phyloP scores from a whole-genome alignment of 192 early-diverging fungal species.

The Chytriomyces hyalinus region DNA sequence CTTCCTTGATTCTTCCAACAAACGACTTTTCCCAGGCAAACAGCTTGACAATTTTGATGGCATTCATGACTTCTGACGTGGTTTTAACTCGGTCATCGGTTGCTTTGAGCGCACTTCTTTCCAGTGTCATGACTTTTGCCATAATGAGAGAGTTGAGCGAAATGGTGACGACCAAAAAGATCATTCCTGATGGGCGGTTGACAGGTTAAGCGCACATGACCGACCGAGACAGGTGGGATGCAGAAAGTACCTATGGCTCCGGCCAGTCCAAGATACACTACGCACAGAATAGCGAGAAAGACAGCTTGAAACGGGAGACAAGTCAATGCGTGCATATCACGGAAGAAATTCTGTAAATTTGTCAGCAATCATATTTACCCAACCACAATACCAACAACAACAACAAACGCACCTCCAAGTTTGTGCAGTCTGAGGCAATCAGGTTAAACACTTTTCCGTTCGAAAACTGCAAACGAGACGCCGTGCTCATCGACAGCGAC shows the following conservation, averaged over 20 bases:
- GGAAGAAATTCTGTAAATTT: slow-evolving; percentile 21
- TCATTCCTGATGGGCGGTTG: not conserved
- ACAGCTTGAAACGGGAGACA: slow-evolving; percentile 49
- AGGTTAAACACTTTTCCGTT: slow-evolving; percentile 68
- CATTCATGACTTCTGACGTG: slow-evolving; percentile 69
- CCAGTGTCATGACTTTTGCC: slow-evolving; percentile 13
- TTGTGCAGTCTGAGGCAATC: slow-evolving; percentile 48
- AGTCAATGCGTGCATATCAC: slow-evolving; percentile 36
- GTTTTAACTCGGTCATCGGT: slow-evolving; percentile 70
- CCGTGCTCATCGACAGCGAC: slow-evolving; percentile 55
- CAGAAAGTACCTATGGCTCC: slow-evolving; percentile 9
- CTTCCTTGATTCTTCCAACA: slow-evolving; percentile 62
- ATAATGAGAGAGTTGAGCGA: slow-evolving; percentile 25
- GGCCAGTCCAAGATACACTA: slow-evolving; percentile 43
- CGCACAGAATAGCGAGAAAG: slow-evolving; percentile 43
- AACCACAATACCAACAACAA: not conserved
- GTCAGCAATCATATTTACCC: not conserved
- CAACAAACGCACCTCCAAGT: slow-evolving; percentile 15
- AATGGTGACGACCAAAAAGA: slow-evolving; percentile 24
- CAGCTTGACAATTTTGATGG: slow-evolving; percentile 78
- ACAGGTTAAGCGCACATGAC: not conserved
- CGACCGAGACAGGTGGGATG: not conserved
- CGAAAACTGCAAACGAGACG: slow-evolving; percentile 60
- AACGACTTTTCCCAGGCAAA: slow-evolving; percentile 69
- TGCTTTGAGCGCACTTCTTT: slow-evolving; percentile 18